A percentile compares a stretch with the other conserved stretches of the same genome.
phyloP scores from a whole-genome alignment of 75 land plant species.

The Azolla pinnata region DNA sequence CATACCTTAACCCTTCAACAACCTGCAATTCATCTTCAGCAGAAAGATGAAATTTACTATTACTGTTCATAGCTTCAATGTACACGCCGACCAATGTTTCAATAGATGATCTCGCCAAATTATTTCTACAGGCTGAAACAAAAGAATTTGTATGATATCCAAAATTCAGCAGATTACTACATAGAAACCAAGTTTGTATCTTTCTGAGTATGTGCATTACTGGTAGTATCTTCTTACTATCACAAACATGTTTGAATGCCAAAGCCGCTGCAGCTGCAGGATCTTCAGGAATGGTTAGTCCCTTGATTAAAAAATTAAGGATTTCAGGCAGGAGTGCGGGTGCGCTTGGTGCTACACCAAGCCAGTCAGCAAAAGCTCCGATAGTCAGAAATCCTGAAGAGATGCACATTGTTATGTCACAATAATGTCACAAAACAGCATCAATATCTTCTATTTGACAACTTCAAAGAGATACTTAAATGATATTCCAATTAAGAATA shows the following conservation, averaged over 20 bases:
- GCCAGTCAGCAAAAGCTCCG: conserved; percentile 97
- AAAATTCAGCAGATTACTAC: background rate
- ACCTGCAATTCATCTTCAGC: conserved; percentile 80
- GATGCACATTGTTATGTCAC: too few species aligned
- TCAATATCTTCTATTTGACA: too few species aligned
- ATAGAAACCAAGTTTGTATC: background rate
- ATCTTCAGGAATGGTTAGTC: conserved; percentile 69
- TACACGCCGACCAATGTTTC: conserved; percentile 74
- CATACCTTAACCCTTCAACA: conserved; percentile 88
- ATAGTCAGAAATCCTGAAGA: conserved; percentile 74
- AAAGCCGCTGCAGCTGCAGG: conserved; percentile 86
- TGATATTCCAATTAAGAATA: background rate
- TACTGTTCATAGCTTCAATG: conserved; percentile 50
- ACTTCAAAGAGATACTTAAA: too few species aligned
- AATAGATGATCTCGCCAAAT: conserved; percentile 46
- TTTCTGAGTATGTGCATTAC: background rate
- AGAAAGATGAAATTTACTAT: conserved; percentile 49
- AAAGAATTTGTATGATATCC: too few species aligned
- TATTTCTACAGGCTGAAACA: conserved; percentile 73
- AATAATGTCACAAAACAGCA: too few species aligned
- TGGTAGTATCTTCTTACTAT: conserved; percentile 38
- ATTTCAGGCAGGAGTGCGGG: conserved; percentile 48
- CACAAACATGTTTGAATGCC: conserved; percentile 93
- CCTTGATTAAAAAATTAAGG: conserved; percentile 60
- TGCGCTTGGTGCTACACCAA: conserved; percentile 53